Evolutionary conservation across 495 filamentous ascomycete genomes (phyloP), one percentile per base, ranked within the genome.

Genomic region (Penicillium atrosanguineum): DNA sequence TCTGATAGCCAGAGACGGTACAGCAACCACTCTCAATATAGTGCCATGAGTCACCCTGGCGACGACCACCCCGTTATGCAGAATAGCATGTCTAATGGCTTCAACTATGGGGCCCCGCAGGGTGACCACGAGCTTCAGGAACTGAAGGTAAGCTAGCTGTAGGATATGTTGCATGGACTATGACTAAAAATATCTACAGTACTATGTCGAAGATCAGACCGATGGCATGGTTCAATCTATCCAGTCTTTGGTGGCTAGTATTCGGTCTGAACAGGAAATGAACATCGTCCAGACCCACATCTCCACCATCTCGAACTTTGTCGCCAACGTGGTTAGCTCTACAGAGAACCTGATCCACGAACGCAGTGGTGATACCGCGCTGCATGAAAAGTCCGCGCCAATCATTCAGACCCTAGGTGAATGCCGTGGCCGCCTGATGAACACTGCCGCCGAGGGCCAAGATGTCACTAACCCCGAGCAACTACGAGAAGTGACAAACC

Each of bases 131-230:
- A 86, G 48, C 74, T 88, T 44, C 86, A 89, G 63, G 89, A 92
- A 57, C 76, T 92, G 37, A 86, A 89, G 76, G 83, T 85, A 65
- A 65, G 67, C 57, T 42, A 7, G 8, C 2, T 46, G 15, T 6
- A 20, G 0, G 19, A 18, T n/a, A 47, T 31, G 5, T 20, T 16
- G 7, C 8, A 12, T 34, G 20, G 3, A 23, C 34, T 12, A 15
- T 41, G 7, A 45, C 23, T 36, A 25, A 48, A 5, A 7, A 37
- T 45, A 38, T 7, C 20, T 36, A 21, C 52, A 88, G 84, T 82
- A 87, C 54, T 93, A 91, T 65, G 83, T 95, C 39, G 89, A 95
- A 59, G 88, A 90, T 56, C 89, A 92, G 69, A 91, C 88, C 12
- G 87, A 89, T 44, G 74, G 83, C 12, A 81, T 95, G 38, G 86